Evolutionary conservation across 129 eudicot species (phyloP).

Genomic region (Chrysanthemum makinoi): DNA sequence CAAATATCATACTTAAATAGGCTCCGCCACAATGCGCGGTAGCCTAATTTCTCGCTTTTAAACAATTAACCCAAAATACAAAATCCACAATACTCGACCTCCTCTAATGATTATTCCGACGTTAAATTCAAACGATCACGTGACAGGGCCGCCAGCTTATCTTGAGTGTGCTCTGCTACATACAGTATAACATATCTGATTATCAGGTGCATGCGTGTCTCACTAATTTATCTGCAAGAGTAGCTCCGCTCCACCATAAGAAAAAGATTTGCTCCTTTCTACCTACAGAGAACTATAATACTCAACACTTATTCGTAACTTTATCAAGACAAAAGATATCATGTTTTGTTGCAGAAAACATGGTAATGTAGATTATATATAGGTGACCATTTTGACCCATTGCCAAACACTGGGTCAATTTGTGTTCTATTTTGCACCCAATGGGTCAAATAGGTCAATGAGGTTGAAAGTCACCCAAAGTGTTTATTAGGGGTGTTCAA

Average conservation of each 20-base stretch:
- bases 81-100: background rate
- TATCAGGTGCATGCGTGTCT: background rate
- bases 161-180: background rate
- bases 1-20: too few species aligned
- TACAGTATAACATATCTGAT: background rate
- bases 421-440: too few species aligned
- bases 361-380: background rate
- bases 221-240: background rate
- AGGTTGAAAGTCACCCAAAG: conserved; percentile 2
- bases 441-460: background rate
- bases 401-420: background rate
- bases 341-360: background rate
- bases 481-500: too few species aligned
- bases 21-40: too few species aligned
- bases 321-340: background rate
- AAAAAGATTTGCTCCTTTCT: background rate
- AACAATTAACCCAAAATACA: too few species aligned
- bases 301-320: background rate
- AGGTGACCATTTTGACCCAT: background rate
- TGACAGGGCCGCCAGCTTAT: background rate
- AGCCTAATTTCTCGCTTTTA: too few species aligned
- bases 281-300: background rate
- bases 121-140: background rate
- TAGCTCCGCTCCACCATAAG: background rate
- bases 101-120: background rate